Conservation (phyloP, 2,329 filamentous ascomycete species). For the Alternaria burnsii region DNA sequence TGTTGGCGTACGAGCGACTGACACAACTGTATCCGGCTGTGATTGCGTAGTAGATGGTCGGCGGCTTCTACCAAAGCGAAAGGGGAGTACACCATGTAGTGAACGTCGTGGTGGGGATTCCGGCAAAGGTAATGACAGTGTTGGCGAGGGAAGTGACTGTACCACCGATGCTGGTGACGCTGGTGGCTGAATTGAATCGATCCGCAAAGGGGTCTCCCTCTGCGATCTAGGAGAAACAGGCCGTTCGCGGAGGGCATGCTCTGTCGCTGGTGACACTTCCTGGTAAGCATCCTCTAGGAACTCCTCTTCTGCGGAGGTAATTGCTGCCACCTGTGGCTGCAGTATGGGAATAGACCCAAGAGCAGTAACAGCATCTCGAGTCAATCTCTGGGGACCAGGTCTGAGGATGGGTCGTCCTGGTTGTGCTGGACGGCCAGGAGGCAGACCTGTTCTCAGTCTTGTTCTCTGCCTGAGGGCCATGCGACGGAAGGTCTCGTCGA, state of each 20-base stretch:
- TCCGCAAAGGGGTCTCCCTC: neutral
- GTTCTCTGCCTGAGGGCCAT: slow-evolving; percentile 37
- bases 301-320: slow-evolving; percentile 28
- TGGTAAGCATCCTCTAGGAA: slow-evolving; percentile 2
- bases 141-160: slow-evolving; percentile 1
- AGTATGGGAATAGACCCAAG: slow-evolving; percentile 39
- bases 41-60: slow-evolving; percentile 1
- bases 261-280: neutral
- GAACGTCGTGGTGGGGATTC: slow-evolving; percentile 10
- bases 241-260: slow-evolving; percentile 13
- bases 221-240: slow-evolving; percentile 1
- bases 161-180: neutral
- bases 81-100: slow-evolving; percentile 28
- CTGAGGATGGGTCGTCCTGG: slow-evolving; percentile 33
- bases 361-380: slow-evolving; percentile 38
- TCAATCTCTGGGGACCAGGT: slow-evolving; percentile 43
- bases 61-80: slow-evolving; percentile 25
- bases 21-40: slow-evolving; percentile 12
- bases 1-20: slow-evolving; percentile 18
- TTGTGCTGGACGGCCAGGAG: slow-evolving; percentile 12
- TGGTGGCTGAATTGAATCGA: neutral
- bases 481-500: slow-evolving; percentile 46
- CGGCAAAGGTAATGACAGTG: neutral
- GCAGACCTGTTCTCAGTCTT: slow-evolving; percentile 9
- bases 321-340: slow-evolving; percentile 34